phyloP scores from a whole-genome alignment of 2,329 filamentous ascomycete genomes.

The Lecanosticta acicola region DNA sequence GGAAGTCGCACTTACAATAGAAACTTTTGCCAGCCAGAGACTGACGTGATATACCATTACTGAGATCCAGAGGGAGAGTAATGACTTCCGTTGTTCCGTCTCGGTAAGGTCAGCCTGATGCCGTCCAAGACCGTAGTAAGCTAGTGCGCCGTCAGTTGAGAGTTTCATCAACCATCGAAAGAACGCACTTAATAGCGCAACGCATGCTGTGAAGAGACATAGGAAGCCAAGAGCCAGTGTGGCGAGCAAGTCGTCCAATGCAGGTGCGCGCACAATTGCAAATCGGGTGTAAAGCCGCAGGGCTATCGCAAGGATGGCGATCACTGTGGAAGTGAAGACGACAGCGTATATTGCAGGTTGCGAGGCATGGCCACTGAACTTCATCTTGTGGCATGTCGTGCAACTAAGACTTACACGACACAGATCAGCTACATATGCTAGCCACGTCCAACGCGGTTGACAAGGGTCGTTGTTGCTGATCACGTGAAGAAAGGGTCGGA shows the following conservation, averaged over 20 bases:
- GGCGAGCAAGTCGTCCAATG: slow-evolving; percentile 7
- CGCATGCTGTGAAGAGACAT: not conserved
- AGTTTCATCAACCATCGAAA: too few relatives aligned
- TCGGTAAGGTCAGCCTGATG: slow-evolving; percentile 12
- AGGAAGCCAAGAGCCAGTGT: not conserved
- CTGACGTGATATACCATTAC: slow-evolving; percentile 14
- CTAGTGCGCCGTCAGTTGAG: too few relatives aligned
- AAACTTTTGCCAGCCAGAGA: slow-evolving; percentile 17
- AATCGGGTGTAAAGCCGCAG: slow-evolving; percentile 17
- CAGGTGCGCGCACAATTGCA: slow-evolving; percentile 9
- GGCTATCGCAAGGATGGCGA: slow-evolving; percentile 12
- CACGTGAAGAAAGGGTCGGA: too few relatives aligned
- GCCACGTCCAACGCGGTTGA: too few relatives aligned
- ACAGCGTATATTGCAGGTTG: slow-evolving; percentile 13
- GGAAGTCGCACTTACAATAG: slow-evolving; percentile 11
- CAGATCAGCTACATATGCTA: too few relatives aligned
- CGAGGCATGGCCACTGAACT: slow-evolving; percentile 16
- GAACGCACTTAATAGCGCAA: not conserved
- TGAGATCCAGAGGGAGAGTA: slow-evolving; percentile 18
- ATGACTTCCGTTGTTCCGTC: slow-evolving; percentile 7
- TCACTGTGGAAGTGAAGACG: slow-evolving; percentile 14
- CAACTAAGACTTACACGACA: too few relatives aligned
- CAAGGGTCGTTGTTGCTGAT: too few relatives aligned
- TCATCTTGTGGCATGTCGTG: too few relatives aligned
- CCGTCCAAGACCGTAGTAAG: slow-evolving; percentile 17